Evolutionary conservation across 768 basidiomycete genomes (phyloP), one percentile per base, ranked within the genome.

Genomic region (Phaffia tasmanica): DNA sequence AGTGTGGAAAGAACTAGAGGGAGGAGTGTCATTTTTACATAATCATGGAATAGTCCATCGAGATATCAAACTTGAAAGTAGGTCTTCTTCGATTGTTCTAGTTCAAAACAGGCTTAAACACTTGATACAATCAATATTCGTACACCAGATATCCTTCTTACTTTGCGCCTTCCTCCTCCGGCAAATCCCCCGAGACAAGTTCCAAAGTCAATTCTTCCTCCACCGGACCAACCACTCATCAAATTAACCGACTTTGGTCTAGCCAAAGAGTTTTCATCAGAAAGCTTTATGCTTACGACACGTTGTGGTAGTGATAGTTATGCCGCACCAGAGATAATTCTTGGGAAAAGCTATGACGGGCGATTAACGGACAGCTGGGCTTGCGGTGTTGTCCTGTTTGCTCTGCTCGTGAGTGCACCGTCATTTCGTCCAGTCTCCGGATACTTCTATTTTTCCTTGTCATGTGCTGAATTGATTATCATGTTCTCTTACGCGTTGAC

Each of bases 201-300:
- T 53, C 70, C 70, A 11, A 68, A 73, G 18, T 53, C 72, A 15
- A 54, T 62, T 19, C 71, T 79, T 3, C 70, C 75, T 0, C 56
- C 73, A 3, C 75, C 80, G 1, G 78, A 82, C 0, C 70, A 79
- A 0, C 84, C 87, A 1, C 79, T 91, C 7, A 79, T 92, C 76
- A 89, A 90, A 73, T 79, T 92, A 11, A 86, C 87, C 53, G 90
- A 94, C 74, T 94, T 92, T 72, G 89, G 90, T 8, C 82, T 94
- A n/a, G 84, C 88, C 19, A 67, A 67, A 48, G 58, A 59, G 21
- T 29, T 67, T 81, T 89, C 30, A 89, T 89, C 76, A 84, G 91
- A 70, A 83, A 87, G 71, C 81, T 80, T 5, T 72, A 78, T 84
- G 19, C 79, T 92, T 15, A 80, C 81, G 21, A 92, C 89, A 15